Conservation (phyloP, 768 basidiomycete genomes). For the Rhizopogon vinicolor region DNA sequence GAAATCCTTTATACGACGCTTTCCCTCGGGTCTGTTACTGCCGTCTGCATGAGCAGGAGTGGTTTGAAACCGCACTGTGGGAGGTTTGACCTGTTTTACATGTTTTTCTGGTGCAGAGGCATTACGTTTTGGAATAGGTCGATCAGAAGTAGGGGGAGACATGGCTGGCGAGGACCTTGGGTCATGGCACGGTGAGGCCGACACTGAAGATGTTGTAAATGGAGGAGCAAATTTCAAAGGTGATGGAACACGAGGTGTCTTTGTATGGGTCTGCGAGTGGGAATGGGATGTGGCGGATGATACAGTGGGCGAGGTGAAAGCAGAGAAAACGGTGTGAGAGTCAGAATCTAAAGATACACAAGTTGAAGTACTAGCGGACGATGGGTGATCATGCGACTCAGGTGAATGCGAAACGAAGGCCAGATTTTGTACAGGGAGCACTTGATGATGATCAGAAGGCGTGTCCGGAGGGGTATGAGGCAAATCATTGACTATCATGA, state of each 20-base stretch:
- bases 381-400: not conserved
- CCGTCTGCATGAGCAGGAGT: not conserved
- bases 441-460: not conserved
- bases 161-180: not conserved
- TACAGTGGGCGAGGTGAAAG: conserved; percentile 9
- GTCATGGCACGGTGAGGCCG: not conserved
- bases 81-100: not conserved
- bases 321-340: conserved; percentile 1
- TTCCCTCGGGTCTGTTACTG: conserved; percentile 9
- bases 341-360: conserved; percentile 7
- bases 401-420: not conserved
- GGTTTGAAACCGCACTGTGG: not conserved
- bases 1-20: conserved; percentile 20
- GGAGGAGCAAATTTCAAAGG: not conserved
- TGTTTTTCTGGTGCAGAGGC: not conserved
- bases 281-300: conserved; percentile 9
- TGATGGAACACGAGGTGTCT: not conserved
- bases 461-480: conserved; percentile 1
- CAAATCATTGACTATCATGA: conserved; percentile 14
- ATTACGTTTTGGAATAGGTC: not conserved
- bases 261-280: not conserved
- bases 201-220: not conserved
- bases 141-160: not conserved
- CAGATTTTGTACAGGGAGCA: not conserved
- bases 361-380: not conserved